Evolutionary conservation across 1,284 basidiomycete species (phyloP), one percentile per base, ranked within the genome.

Genomic region (Uromyces viciae-fabae): DNA sequence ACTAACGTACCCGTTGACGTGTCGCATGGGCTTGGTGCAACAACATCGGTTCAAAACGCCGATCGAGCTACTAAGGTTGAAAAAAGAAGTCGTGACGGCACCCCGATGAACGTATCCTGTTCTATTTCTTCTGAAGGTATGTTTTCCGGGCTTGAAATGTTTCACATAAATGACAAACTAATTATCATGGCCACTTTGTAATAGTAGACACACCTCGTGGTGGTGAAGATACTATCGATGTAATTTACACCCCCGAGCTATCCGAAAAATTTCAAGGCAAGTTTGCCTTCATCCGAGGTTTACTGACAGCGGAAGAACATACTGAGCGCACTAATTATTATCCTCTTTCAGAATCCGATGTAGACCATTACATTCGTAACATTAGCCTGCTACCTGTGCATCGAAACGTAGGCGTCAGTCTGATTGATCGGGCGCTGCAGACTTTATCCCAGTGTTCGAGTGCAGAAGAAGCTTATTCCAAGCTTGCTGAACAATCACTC

Each of bases 191-290:
- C 22, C 68, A 25, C 17, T 62, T 42, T 60, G 49, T 9, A 43
- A 33, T 46, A 81, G 78, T 66, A 33, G 78, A 81, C 22, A 31
- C n/a, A 17, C 58, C 58, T 49, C 78, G 78, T 54, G 78, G 78
- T 28, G 78, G 78, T 25, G 78, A 81, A 14, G 78, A 81, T 31
- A 81, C 78, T 9, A 56, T 81, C 11, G 78, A 81, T 42, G 60
- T 81, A 19, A 81, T 81, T 46, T 81, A 58, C 28, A 74, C 58
- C n/a, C 58, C 71, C 19, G 71, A 81, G 40, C 71, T 71, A 17
- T 52, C 66, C 14, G 52, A 62, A 31, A 71, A 81, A 40, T 58
- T 54, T 25, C 36, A 78, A 43, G 66, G 52, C 31, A 36, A 38
- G 64, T 56, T 28, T 40, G 36, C 25, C 31, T 33, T 43, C 28